Conservation (phyloP, 345 rosid genomes). For the Camelina laxa region DNA sequence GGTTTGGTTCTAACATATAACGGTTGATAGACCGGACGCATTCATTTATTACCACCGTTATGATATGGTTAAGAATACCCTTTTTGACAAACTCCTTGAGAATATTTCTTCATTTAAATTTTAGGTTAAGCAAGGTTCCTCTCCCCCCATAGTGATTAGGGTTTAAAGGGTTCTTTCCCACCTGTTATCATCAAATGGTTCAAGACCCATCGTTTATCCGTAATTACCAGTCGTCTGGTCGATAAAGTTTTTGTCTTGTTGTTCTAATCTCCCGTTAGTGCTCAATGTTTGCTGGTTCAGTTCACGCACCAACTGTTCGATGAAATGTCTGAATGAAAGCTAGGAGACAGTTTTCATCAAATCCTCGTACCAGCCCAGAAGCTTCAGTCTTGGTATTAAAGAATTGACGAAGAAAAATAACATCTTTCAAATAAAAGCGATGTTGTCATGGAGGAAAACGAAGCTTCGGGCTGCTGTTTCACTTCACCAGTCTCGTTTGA, state of each 20-base stretch:
- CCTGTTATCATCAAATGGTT: slow-evolving; percentile 1
- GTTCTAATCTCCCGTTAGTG: not conserved
- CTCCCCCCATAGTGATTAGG: not conserved
- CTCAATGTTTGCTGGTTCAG: not conserved
- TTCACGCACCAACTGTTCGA: slow-evolving; percentile 33
- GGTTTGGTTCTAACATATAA: not conserved
- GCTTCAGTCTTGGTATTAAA: not conserved
- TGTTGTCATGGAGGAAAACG: slow-evolving; percentile 32
- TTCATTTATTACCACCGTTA: not conserved
- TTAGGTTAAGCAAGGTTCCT: not conserved
- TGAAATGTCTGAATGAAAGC: slow-evolving; percentile 31
- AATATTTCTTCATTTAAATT: not conserved
- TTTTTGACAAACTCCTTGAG: not conserved
- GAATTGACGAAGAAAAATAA: not conserved
- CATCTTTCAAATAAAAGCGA: not conserved
- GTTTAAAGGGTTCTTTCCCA: not conserved
- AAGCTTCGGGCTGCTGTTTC: slow-evolving; percentile 31
- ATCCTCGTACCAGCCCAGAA: not conserved
- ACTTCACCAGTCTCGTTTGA: slow-evolving; percentile 25
- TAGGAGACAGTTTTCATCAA: not conserved
- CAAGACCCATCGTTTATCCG: not conserved
- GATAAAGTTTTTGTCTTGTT: not conserved
- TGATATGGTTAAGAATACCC: not conserved
- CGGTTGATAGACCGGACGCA: not conserved
- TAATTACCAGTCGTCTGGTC: not conserved